Percentiles rank a stretch among this genome's conserved stretches.
Evolutionary conservation across 2,329 filamentous ascomycete species (phyloP).

Genomic region (Aspergillus japonicus): DNA sequence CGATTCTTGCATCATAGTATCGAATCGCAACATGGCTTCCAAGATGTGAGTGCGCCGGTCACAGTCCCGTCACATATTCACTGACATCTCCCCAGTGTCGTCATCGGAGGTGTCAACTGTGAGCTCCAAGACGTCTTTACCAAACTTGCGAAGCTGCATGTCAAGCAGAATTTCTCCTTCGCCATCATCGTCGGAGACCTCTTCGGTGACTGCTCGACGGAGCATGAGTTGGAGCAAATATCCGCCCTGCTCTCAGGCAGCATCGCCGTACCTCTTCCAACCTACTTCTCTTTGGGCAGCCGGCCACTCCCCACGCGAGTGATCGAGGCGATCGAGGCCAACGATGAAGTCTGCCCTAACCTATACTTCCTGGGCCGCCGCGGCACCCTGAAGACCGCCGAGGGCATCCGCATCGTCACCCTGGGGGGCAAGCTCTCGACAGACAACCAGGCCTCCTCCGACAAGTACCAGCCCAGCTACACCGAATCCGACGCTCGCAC

Average conservation of each 20-base stretch:
- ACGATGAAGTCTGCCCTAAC: slow-evolving; percentile 80
- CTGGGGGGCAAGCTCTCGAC: slow-evolving; percentile 68
- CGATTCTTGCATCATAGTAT: slow-evolving; percentile 14
- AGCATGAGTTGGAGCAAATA: slow-evolving; percentile 59
- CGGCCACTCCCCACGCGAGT: slow-evolving; percentile 69
- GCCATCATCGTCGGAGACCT: slow-evolving; percentile 82
- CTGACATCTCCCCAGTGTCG: slow-evolving; percentile 51
- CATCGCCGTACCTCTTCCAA: slow-evolving; percentile 73
- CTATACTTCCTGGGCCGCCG: slow-evolving; percentile 86
- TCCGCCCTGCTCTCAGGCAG: slow-evolving; percentile 68
- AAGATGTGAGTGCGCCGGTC: slow-evolving; percentile 51
- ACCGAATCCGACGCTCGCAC: slow-evolving; percentile 72
- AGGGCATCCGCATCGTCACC: slow-evolving; percentile 83
- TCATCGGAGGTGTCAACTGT: slow-evolving; percentile 80
- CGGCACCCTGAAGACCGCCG: slow-evolving; percentile 81
- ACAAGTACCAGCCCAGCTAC: slow-evolving; percentile 74
- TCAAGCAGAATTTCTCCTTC: slow-evolving; percentile 84
- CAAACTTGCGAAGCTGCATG: slow-evolving; percentile 76
- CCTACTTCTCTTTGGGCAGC: slow-evolving; percentile 84
- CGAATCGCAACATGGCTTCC: slow-evolving; percentile 48
- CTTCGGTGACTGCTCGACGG: slow-evolving; percentile 58
- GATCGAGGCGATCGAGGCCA: slow-evolving; percentile 69
- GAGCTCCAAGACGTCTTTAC: slow-evolving; percentile 71
- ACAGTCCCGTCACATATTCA: background rate
- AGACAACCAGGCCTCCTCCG: slow-evolving; percentile 52